Percentiles rank a stretch among this genome's conserved stretches.
Evolutionary conservation across 2,329 filamentous ascomycete genomes (phyloP).

Genomic region (Dactylellina leptospora): DNA sequence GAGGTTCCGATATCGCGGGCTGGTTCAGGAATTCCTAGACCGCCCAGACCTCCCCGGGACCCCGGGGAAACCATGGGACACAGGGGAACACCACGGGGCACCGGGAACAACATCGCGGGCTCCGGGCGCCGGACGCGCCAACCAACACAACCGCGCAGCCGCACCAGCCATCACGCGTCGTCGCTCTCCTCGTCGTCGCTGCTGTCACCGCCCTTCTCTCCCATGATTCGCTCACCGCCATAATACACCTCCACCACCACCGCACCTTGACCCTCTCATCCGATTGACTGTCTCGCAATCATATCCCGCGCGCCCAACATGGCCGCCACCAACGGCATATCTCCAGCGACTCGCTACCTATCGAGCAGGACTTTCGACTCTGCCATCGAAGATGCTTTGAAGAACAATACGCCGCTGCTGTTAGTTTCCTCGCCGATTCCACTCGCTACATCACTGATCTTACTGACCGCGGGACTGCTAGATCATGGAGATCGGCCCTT

Average conservation of each 20-base stretch:
- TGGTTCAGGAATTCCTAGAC: neutral
- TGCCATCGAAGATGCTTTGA: conserved; percentile 64
- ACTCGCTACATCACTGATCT: conserved; percentile 49
- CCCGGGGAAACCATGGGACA: too few relatives aligned
- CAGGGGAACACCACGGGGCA: too few relatives aligned
- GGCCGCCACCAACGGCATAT: conserved; percentile 33
- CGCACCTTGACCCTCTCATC: neutral
- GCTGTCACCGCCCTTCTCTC: neutral
- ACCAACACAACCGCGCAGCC: neutral
- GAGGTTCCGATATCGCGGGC: neutral
- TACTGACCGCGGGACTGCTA: conserved; percentile 71
- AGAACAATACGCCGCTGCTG: conserved; percentile 81
- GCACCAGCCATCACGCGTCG: neutral
- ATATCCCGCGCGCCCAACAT: neutral
- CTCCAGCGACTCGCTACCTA: conserved; percentile 27
- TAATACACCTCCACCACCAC: neutral
- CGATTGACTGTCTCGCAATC: neutral
- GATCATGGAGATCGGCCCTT: conserved; percentile 69
- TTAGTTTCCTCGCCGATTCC: conserved; percentile 64
- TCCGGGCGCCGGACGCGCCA: neutral
- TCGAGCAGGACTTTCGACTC: conserved; percentile 43
- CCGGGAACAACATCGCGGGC: too few relatives aligned
- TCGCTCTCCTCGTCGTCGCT: neutral
- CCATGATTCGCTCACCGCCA: neutral
- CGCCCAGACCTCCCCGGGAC: too few relatives aligned